Evolutionary conservation across 2,329 filamentous ascomycete species (phyloP).

Genomic region (Stromatinia cepivora): DNA sequence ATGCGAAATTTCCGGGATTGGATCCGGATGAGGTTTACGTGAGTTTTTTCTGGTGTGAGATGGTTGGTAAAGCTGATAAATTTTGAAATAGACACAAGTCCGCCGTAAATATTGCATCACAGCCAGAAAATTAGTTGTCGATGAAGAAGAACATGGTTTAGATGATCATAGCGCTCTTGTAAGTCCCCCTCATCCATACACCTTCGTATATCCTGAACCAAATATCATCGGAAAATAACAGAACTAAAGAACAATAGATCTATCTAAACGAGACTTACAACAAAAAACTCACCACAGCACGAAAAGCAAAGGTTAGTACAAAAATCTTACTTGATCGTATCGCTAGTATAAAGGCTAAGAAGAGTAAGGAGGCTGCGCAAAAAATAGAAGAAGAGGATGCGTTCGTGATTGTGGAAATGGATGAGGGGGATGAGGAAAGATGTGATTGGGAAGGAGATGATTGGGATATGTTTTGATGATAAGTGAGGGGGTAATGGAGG

Average conservation of each 20-base stretch:
- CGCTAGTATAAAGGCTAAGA: neutral
- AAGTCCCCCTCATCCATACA: neutral
- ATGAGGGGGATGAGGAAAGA: neutral
- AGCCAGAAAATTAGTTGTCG: neutral
- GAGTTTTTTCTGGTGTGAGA: neutral
- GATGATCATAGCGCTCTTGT: neutral
- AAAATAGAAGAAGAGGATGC: neutral
- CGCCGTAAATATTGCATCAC: neutral
- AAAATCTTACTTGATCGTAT: neutral
- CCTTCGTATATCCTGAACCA: no score
- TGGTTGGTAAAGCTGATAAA: neutral
- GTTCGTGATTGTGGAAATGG: slow-evolving; percentile 3
- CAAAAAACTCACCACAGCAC: neutral
- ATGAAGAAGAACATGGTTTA: neutral
- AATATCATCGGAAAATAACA: no score
- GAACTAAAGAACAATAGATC: neutral
- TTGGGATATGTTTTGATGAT: neutral
- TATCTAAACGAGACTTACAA: neutral
- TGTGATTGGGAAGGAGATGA: neutral
- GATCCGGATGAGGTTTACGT: slow-evolving; percentile 3
- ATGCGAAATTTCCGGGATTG: neutral
- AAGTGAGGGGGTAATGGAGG: no score
- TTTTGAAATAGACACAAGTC: neutral
- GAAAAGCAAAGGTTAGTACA: neutral
- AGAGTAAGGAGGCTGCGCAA: neutral